Evolutionary conservation across 2,329 filamentous ascomycete species (phyloP).

Genomic region (Tolypocladium capitatum): DNA sequence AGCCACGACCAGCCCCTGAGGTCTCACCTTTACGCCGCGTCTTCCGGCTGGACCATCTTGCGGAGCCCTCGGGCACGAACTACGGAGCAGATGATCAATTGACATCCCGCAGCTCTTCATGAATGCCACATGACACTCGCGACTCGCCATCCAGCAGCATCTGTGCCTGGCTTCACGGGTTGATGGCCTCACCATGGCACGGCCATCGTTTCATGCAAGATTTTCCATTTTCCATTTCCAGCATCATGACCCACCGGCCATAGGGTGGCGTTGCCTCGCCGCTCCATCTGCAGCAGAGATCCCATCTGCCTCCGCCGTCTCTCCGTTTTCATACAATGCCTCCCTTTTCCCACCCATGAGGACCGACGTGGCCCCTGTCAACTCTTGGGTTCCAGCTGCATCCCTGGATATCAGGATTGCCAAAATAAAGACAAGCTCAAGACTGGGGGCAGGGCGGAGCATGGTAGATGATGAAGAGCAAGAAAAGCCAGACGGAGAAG

Average conservation of each 20-base stretch:
- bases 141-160: background rate
- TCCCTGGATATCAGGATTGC: background rate
- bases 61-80: background rate
- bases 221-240: background rate
- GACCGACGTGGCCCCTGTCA: background rate
- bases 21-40: background rate
- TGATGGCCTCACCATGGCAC: background rate
- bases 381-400: background rate
- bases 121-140: background rate
- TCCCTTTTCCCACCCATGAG: background rate
- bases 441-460: background rate
- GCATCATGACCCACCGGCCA: background rate
- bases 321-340: background rate
- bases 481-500: conserved; percentile 9
- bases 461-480: background rate
- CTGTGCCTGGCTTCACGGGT: too few species aligned
- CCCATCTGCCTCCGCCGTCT: background rate
- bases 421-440: background rate
- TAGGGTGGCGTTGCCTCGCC: background rate
- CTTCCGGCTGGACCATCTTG: background rate
- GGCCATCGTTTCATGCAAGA: background rate
- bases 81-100: background rate
- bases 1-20: background rate
- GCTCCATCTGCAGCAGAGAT: background rate
- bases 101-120: background rate